Evolutionary conservation across 495 filamentous ascomycete species (phyloP), one percentile per base, ranked within the genome.

Genomic region (Aspergillus mulundensis): DNA sequence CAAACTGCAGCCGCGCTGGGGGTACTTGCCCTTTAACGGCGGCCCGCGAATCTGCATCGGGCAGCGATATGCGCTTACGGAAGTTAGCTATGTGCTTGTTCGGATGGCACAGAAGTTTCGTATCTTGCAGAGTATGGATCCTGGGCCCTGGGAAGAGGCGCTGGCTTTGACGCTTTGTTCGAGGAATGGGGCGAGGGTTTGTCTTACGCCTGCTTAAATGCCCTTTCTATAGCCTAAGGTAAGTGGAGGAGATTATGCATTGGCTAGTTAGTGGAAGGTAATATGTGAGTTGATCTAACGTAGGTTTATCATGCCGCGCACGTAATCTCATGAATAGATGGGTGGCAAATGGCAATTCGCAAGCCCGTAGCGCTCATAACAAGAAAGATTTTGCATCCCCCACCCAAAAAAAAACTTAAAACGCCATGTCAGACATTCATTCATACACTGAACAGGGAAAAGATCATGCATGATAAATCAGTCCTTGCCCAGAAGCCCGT

Each of bases 21-120:
- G 81, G 52, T 90, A 84, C 68, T 70, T 89, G 18, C 84, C 85
- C 11, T 90, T 90, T 70, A 87, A 87, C 61, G 84, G 84, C 39
- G 86, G 88, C 1, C 87, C 88, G 41, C 75, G 90, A 36, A 90
- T 93, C 54, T 95, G 90, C 68, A 81, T 93, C 55, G 90, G 89
- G 3, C 88, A 80, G 56, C 77, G 78, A 66, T 77, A 74, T 44
- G 87, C 87, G 18, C 72, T 91, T 32, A 87, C 87, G 3, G 86
- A 89, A 73, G 87, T 85, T 56, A 74, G 70, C 3, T 90, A 88
- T 61, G 82, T 83, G 20, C 74, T 84, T 21, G 81, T 83, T 6
- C 68, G 85, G 34, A 62, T 91, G 25, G 74, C 87, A 64, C 87
- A 90, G 72, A 68, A 72, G 34, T 90, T 80, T 64, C 78, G 80